phyloP scores from a whole-genome alignment of 1,139 yeast species.

The Suhomyces bokatorum region DNA sequence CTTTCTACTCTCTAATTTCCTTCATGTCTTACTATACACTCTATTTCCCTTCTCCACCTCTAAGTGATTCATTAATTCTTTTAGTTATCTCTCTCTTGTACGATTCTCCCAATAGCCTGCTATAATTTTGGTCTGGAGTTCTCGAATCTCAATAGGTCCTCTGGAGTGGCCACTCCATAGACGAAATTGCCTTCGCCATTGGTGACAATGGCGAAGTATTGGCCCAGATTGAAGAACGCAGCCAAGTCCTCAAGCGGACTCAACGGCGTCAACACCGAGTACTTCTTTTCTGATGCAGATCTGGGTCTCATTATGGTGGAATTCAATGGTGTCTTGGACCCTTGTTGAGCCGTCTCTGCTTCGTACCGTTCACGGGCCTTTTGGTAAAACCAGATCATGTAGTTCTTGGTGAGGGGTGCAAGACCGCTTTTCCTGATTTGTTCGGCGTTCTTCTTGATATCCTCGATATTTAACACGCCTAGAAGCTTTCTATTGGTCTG shows the following conservation, averaged over 20 bases:
- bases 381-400: constrained; percentile 49
- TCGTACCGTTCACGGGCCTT: constrained; percentile 37
- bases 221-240: constrained; percentile 49
- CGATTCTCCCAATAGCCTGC: background rate
- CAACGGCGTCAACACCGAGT: constrained; percentile 52
- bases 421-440: constrained; percentile 26
- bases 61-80: too few relatives aligned
- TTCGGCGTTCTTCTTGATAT: constrained; percentile 30
- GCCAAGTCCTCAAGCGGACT: constrained; percentile 61
- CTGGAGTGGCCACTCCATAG: constrained; percentile 66
- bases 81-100: background rate
- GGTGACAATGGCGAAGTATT: constrained; percentile 60
- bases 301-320: constrained; percentile 33
- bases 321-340: constrained; percentile 27
- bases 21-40: too few relatives aligned
- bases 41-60: too few relatives aligned
- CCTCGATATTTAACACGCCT: constrained; percentile 58
- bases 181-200: constrained; percentile 56
- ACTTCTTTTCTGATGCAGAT: constrained; percentile 30
- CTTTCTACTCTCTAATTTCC: too few relatives aligned
- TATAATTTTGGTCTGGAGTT: constrained; percentile 52
- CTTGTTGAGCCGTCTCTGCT: constrained; percentile 11
- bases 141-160: constrained; percentile 55
- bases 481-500: constrained; percentile 49
- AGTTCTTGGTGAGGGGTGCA: constrained; percentile 36